These are phyloP conservation scores for Endogone sp. DNA, from an alignment of 192 early-diverging fungal genomes.

Conservation along the genomic window DNA sequence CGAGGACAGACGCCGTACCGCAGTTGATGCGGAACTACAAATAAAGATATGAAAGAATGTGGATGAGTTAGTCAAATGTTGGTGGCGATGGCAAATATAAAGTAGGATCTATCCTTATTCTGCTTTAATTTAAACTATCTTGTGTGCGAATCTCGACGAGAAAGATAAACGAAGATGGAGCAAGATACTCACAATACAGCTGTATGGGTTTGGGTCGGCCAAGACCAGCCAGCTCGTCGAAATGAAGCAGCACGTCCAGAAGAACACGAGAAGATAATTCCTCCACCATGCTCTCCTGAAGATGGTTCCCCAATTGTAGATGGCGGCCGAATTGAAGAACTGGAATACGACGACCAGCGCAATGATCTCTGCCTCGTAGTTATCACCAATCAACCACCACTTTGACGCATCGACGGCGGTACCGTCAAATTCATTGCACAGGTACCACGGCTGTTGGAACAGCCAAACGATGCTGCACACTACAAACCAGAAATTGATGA, in stretches of 20 bases:
- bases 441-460: constrained; percentile 69
- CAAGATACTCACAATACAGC: constrained; percentile 23
- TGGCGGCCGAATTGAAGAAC: constrained; percentile 64
- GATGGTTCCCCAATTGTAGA: constrained; percentile 66
- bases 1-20: constrained; percentile 43
- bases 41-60: constrained; percentile 20
- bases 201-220: constrained; percentile 53
- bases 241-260: constrained; percentile 45
- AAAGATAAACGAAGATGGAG: neutral
- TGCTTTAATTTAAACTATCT: neutral
- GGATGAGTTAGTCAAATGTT: no score
- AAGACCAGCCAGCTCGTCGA: constrained; percentile 48
- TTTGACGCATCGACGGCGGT: constrained; percentile 52
- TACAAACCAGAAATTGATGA: constrained; percentile 69
- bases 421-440: constrained; percentile 78
- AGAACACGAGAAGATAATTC: constrained; percentile 57
- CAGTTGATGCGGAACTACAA: constrained; percentile 71
- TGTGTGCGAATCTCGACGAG: neutral
- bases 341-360: constrained; percentile 63
- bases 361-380: constrained; percentile 67
- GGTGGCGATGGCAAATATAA: no score
- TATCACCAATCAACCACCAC: constrained; percentile 85
- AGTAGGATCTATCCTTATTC: no score
- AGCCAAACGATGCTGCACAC: constrained; percentile 52
- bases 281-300: constrained; percentile 59